Base-by-base conservation (phyloP, 108 stramenopile species). In the Nannochloropsis granulata region DNA sequence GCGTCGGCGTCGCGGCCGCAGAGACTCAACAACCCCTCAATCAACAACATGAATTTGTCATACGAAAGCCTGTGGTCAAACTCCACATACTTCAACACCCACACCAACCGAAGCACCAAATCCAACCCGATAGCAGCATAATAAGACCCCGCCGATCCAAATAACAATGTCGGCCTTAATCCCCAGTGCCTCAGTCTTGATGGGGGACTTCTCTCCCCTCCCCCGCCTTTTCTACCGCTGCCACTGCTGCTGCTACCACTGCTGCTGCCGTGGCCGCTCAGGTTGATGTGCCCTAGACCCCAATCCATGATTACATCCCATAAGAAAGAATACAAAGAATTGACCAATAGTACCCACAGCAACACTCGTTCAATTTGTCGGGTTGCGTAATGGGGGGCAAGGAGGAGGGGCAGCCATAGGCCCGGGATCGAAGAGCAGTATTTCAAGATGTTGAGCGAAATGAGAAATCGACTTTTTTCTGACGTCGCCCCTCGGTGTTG, bases 271-370 rank as follows among this genome's bases (percentile, higher is more conserved):
- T 24, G 24, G 56, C 56, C 56, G 56, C 21, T 71, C 56, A 71
- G 56, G 21, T 71, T 71, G 16, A 71, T n/a, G 81, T 84, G 43
- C 14, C 86, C 87, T 3, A 88, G 83, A 12, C 88, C 88, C 88
- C 88, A 88, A 81, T 88, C 88, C 42, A 86, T 85, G 14, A 84
- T 81, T 0, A 88, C 84, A 43, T 88, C 88, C 88, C 88, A 88
- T 21, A 23, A 24, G 84, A 88, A 88, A 12, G 88, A 87, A 81
- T 87, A 88, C 43, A 88, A 81, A 34, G 88, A 87, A 11, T 80
- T 85, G 21, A 87, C 84, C 0, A 88, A n/a, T 43, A 86, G 84
- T 84, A 87, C 43, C 24, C 43, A 16, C 56, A 71, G 56, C 56
- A 71, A n/a, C 11, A 71, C 56, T 5, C 56, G 56, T n/a, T 71